These are phyloP conservation scores for Linderniella brevidens DNA, from an alignment of 257 asterid genomes.

Conservation along the genomic window DNA sequence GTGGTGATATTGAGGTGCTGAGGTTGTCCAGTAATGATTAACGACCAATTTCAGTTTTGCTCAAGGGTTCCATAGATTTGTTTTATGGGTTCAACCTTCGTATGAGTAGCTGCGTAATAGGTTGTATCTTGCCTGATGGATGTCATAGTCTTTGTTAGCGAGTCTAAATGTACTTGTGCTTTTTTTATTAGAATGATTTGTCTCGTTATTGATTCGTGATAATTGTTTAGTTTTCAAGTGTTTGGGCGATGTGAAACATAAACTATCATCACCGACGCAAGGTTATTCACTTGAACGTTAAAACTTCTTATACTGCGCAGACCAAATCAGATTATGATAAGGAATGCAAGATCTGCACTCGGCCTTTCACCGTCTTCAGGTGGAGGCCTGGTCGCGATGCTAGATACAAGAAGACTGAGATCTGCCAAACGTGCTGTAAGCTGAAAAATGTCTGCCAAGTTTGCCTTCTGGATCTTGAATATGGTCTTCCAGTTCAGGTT, in stretches of 20 bases:
- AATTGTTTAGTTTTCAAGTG: neutral
- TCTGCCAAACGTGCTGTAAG: constrained; percentile 97
- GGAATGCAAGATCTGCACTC: constrained; percentile 95
- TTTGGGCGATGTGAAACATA: neutral
- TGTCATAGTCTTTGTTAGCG: no score
- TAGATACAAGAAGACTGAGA: constrained; percentile 84
- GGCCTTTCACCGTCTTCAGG: constrained; percentile 91
- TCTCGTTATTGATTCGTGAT: no score
- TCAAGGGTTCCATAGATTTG: no score
- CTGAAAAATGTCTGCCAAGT: constrained; percentile 97
- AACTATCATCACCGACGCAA: constrained; percentile 3
- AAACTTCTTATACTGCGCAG: constrained; percentile 21
- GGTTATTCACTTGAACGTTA: neutral
- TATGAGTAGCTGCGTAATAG: no score
- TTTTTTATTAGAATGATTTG: no score
- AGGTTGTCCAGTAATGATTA: no score
- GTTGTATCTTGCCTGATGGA: no score
- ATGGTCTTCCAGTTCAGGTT: constrained; percentile 97
- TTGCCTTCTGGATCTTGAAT: constrained; percentile 93
- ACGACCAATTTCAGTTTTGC: no score
- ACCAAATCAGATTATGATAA: constrained; percentile 90
- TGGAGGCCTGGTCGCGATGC: constrained; percentile 99
- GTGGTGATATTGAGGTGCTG: no score
- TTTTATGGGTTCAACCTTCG: no score
- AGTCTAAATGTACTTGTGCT: no score